Conservation (phyloP, 345 rosid genomes). For the Rhodomyrtus tomentosa region DNA sequence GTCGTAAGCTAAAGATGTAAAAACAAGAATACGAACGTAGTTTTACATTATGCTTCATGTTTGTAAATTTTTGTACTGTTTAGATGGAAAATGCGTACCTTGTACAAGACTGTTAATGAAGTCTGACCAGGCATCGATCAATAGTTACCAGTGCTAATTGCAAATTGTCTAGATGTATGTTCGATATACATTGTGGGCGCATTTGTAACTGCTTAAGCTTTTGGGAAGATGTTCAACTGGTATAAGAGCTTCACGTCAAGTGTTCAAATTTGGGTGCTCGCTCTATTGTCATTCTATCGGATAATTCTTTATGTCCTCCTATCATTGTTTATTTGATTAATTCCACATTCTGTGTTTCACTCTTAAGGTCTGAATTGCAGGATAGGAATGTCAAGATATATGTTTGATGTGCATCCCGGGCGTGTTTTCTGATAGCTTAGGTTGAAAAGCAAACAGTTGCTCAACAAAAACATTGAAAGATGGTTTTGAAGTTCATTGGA, state of each 20-base stretch:
- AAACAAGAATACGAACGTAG: not conserved
- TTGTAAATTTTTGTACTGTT: not conserved
- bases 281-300: not conserved
- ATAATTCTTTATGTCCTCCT: not conserved
- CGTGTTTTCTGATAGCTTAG: not conserved
- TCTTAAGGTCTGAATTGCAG: not conserved
- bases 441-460: not conserved
- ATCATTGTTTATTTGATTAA: not conserved
- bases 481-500: too few species aligned
- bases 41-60: not conserved
- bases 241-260: not conserved
- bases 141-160: not conserved
- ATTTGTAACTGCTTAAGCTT: not conserved
- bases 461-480: not conserved
- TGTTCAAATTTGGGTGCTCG: not conserved
- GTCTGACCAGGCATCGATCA: not conserved
- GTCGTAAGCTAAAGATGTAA: not conserved
- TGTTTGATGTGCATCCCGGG: not conserved
- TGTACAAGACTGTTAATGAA: not conserved
- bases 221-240: not conserved
- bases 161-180: not conserved
- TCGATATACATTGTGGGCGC: not conserved
- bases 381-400: not conserved
- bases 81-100: not conserved
- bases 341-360: not conserved